Base-by-base conservation (phyloP, 2,329 filamentous ascomycete species). In the Colletotrichum magnum region DNA sequence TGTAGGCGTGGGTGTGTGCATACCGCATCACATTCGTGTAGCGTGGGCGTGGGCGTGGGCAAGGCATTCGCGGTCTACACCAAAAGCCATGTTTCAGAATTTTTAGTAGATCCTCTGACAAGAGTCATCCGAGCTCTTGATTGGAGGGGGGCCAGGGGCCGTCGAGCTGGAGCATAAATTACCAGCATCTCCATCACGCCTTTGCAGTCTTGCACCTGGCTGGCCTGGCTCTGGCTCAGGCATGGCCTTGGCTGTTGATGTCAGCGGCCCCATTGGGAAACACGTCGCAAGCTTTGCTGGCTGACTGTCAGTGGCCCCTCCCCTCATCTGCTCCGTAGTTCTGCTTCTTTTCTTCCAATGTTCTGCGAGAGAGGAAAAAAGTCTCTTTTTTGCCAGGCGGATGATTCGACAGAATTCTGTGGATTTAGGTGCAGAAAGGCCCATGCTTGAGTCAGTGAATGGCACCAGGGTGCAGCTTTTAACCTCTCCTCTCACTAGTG, bases 41-140 rank as follows among this genome's bases (percentile, higher is more conserved):
- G 48, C 36, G 39, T 47, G 62, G 21, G 21, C 36, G 39, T 47
- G 62, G 21, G 21, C 21, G 21, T 24, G 21, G 62, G 47, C 50
- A 68, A 47, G 64, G 57, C 47, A 68, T 58, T 52, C 48, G 57
- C 47, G 64, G 64, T 52, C 48, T 58, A 64, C 21, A 24, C 21
- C 21, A 24, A 24, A 69, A 58, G 58, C 43, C 53, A 28, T 64
- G 68, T 70, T 70, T 70, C 68, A 69, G 64, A 68, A 63, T 64
- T 51, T 48, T 63, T 56, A 64, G 68, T 52, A 59, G 58, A 64
- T 68, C 58, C 58, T 70, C 68, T 68, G 64, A 64, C 68, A 70
- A 70, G 68, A 68, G 64, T 43, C 58, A 45, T 68, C 64, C 64
- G 64, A 68, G 58, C 26, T 54, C 53, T 52, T 70, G 53, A 70